Evolutionary conservation across 305 asterid genomes (phyloP), one percentile per base, ranked within the genome.

Genomic region (Lippia alba): DNA sequence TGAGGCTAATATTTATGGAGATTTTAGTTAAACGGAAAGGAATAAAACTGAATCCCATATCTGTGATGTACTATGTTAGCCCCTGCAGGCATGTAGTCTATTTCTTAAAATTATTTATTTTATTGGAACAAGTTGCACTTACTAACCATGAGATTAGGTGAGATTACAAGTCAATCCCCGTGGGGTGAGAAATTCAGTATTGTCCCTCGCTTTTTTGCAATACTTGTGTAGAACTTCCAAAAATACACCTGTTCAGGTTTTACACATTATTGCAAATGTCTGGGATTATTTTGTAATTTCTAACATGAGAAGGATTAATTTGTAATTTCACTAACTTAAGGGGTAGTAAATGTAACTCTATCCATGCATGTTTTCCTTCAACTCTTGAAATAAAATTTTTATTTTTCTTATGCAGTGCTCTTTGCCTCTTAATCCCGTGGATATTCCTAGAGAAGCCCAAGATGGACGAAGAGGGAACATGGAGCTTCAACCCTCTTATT

Each of bases 371-470:
- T 64, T 50, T 48, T 46, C 40, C 64, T 44, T 66, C 45, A 16
- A 20, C 67, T 51, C 44, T 15, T 39, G 19, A 24, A 39, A 56
- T 41, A 67, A 74, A 20, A n/a, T 55, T 36, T 36, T 36, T 61
- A 66, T 61, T 77, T 74, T 16, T 12, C 5, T 64, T 60, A 4
- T 70, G 80, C 95, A 90, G 98, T 77, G 98, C 97, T 78, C 56
- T 92, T 75, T 92, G 97, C 83, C 95, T 92, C 57, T 88, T 92
- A 71, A 78, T 92, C 75, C 98, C 97, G 2, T 92, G 97, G 97
- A 82, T 90, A 72, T 92, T 90, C 70, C 79, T 92, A 83, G 98
- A 92, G 89, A 84, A 81, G 85, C 94, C 96, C 14, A 92, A 84
- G 89, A 82, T 92, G 97, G 94, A 90, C 18, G 88, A 81, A 72